Evolutionary conservation across 768 basidiomycete species (phyloP).

Genomic region (Pisolithus tinctorius): DNA sequence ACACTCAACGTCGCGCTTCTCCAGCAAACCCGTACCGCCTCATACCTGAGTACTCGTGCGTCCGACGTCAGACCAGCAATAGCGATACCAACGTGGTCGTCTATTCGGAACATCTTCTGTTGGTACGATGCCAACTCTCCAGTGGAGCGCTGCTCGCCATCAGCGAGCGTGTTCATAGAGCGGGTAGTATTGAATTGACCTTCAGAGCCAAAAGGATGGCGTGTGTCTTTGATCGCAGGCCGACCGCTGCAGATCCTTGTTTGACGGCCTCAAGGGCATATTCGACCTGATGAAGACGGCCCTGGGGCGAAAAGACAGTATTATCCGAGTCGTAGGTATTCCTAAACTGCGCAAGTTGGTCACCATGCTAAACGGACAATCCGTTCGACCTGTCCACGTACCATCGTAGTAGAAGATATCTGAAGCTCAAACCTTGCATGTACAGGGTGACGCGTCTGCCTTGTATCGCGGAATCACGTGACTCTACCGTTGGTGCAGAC

Average conservation of each 20-base stretch:
- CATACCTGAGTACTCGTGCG: constrained; percentile 89
- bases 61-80: constrained; percentile 99
- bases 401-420: constrained; percentile 22
- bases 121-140: constrained; percentile 99
- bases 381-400: constrained; percentile 11
- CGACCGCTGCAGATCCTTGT: constrained; percentile 98
- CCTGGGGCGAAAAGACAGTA: constrained; percentile 95
- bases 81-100: constrained; percentile 98
- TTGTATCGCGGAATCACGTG: constrained; percentile 19
- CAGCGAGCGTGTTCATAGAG: constrained; percentile 1
- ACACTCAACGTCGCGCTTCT: background rate
- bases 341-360: constrained; percentile 54
- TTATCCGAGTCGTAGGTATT: constrained; percentile 99
- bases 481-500: background rate
- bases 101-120: constrained; percentile 99
- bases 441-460: constrained; percentile 28
- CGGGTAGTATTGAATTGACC: constrained; percentile 36
- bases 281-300: constrained; percentile 94
- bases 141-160: constrained; percentile 73
- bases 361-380: background rate
- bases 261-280: constrained; percentile 99
- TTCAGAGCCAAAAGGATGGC: constrained; percentile 89
- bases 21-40: background rate
- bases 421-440: constrained; percentile 2
- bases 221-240: constrained; percentile 92